Evolutionary conservation across 225 moss, liverwort and hornwort genomes (phyloP), one percentile per base, ranked within the genome.

Genomic region (Takakia lepidozioides): DNA sequence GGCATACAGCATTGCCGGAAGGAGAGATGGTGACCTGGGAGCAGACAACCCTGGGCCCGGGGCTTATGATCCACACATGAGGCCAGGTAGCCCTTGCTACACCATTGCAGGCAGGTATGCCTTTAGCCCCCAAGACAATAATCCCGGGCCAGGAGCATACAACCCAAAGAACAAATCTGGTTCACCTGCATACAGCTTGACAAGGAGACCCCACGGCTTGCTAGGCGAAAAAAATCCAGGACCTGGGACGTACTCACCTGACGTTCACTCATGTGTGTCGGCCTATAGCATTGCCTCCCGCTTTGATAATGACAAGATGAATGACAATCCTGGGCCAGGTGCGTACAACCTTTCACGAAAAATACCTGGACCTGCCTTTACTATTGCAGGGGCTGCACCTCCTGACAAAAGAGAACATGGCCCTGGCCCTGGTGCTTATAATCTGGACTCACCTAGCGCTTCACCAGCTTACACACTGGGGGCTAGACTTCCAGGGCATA

Each of bases 81-180:
- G 63, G 7, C 59, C 46, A 1, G 45, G 61, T 23, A 60, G 76
- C 25, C 88, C 88, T 5, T 61, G 58, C 6, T 84, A 68, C 42
- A 79, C 72, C 24, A 76, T 88, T 27, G 83, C 86, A 0, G 7
- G 52, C 8, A 52, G 81, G 19, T 68, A 71, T 5, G 63, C 49
- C 1, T 44, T 62, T 5, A 73, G 67, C 28, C 43, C 60, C 13
- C 28, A 59, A 1, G 78, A 78, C 19, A 76, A 58, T 43, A 74
- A 70, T 3, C 91, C 76, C 0, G 78, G 86, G 4, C 83, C 81
- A 4, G 76, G 81, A 25, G 49, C 76, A 0, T 87, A 84, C 15
- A 42, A 75, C 48, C 71, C 71, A 0, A 58, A 47, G 28, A 30
- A 72, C 4, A 74, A 61, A 38, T 69, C 76, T 9, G 68, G 66